phyloP scores from a whole-genome alignment of 2,329 filamentous ascomycete genomes.

The Diplocarpon rosae region DNA sequence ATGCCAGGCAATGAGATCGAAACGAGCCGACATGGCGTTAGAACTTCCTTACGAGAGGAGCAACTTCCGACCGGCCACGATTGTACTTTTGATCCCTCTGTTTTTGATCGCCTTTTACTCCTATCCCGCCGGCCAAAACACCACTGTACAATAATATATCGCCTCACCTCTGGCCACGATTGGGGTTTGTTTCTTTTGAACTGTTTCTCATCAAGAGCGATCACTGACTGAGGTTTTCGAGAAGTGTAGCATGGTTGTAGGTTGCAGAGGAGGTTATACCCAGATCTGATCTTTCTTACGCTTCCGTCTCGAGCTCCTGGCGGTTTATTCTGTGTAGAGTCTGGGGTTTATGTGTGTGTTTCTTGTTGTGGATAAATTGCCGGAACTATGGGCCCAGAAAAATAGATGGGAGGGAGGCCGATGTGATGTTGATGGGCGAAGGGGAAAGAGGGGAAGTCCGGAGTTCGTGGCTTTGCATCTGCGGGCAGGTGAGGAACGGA shows the following conservation, averaged over 20 bases:
- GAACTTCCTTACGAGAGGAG: constrained; percentile 15
- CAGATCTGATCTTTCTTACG: constrained; percentile 4
- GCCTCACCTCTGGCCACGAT: too few species aligned
- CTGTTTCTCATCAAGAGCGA: neutral
- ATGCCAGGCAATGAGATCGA: constrained; percentile 19
- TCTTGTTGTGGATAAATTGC: neutral
- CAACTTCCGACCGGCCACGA: neutral
- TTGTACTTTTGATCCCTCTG: neutral
- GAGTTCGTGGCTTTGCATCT: too few species aligned
- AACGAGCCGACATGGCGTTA: constrained; percentile 1
- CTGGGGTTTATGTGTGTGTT: neutral
- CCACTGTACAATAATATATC: constrained; percentile 2
- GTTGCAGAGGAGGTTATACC: constrained; percentile 14
- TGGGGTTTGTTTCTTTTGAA: too few species aligned
- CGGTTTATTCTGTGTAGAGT: too few species aligned
- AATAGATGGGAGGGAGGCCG: too few species aligned
- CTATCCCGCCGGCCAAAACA: neutral
- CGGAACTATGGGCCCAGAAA: too few species aligned
- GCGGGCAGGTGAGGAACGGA: too few species aligned
- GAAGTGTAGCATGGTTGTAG: neutral
- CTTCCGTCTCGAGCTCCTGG: neutral
- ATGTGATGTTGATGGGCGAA: too few species aligned
- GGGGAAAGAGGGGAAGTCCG: too few species aligned
- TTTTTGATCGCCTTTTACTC: neutral
- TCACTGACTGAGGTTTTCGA: neutral